Evolutionary conservation across 1,284 basidiomycete species (phyloP).

Genomic region (Pseudozyma flocculosa): DNA sequence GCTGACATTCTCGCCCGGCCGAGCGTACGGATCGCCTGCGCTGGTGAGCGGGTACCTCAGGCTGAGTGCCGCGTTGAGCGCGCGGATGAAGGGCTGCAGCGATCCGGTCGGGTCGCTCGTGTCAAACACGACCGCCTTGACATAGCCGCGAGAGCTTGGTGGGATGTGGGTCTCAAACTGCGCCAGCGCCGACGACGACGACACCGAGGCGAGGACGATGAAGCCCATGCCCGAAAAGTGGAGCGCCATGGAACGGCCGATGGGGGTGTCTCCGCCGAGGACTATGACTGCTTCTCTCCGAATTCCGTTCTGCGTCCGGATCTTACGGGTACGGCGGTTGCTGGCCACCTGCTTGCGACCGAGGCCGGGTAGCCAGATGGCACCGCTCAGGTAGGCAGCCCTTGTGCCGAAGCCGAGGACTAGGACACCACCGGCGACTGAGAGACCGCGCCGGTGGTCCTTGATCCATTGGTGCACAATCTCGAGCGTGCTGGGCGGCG

Average conservation of each 20-base stretch:
- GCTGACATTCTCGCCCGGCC: conserved; percentile 45
- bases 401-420: conserved; percentile 31
- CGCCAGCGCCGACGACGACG: conserved; percentile 25
- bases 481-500: conserved; percentile 27
- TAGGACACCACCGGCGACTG: conserved; percentile 15
- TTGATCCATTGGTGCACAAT: conserved; percentile 13
- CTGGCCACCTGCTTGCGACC: conserved; percentile 19
- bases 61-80: conserved; percentile 42
- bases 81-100: conserved; percentile 35
- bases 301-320: conserved; percentile 31
- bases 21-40: conserved; percentile 55
- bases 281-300: conserved; percentile 50
- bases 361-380: conserved; percentile 23
- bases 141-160: conserved; percentile 49
- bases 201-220: conserved; percentile 51
- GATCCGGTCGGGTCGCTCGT: conserved; percentile 23
- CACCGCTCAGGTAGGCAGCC: conserved; percentile 22
- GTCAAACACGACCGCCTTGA: conserved; percentile 44
- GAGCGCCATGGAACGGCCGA: conserved; percentile 44
- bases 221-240: conserved; percentile 45
- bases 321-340: conserved; percentile 19
- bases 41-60: conserved; percentile 51
- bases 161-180: conserved; percentile 47
- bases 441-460: conserved; percentile 12
- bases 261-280: conserved; percentile 54